Base-by-base conservation (phyloP, 2,329 filamentous ascomycete species). In the Xylaria sp. region DNA sequence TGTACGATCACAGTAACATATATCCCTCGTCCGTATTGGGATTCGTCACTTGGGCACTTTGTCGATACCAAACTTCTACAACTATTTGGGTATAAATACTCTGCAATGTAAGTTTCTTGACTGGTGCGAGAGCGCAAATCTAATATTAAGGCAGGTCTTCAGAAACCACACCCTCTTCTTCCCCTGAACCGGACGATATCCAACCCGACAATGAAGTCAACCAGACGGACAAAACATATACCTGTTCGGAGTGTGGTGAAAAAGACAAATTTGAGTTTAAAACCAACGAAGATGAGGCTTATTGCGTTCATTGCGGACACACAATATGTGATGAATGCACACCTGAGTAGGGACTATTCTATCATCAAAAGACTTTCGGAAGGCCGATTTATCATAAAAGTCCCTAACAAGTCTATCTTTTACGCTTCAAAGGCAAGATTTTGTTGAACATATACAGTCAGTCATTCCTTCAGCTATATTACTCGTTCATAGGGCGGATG, bases 271-370 rank as follows among this genome's bases (percentile, higher is more conserved):
- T 76, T 51, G 20, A 57, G 12, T 67, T 74, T 32, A 44, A 6
- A 9, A 51, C 2, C 13, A 5, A 61, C 39, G 51, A 60, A 41
- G 48, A 60, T 1, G 37, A 66, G 0, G 62, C 69, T 4, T 6
- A 23, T 7, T 76, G 75, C 61, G 56, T 57, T 10, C 0, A n/a
- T 0, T 76, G 75, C 48, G 28, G 5, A 3, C 73, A 66, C 37
- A 15, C 18, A 10, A 70, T 50, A 48, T 70, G 68, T 59, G 48
- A n/a, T 0, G 20, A 34, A 4, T 70, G 68, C 57, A 44, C 28
- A 18, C 0, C 25, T 9, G 48, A 13, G 3, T 69, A 59, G 41
- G 20, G 3, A 5, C 18, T 13, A 1, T 9, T 3, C 2, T 7
- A 13, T 23, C 9, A 9, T 41, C n/a, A 9, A 12, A n/a, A n/a